These are phyloP conservation scores for Solanum lignicaule DNA, from an alignment of 257 asterid species.

Conservation along the genomic window DNA sequence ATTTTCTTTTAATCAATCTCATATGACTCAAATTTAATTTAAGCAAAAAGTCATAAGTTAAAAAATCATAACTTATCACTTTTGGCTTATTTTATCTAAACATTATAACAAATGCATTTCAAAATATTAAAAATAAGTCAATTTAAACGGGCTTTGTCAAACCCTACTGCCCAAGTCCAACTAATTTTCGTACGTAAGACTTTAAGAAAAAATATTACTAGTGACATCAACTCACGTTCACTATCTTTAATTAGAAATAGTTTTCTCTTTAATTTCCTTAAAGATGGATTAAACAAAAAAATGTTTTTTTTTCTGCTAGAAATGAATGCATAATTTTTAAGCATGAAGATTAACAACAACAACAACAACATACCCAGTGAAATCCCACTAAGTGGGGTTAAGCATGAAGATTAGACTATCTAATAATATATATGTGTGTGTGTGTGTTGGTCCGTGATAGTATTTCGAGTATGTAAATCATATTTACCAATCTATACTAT, in stretches of 20 bases:
- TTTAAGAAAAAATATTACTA: not conserved
- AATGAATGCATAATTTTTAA: not conserved
- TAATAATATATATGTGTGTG: not conserved
- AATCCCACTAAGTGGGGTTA: too few relatives aligned
- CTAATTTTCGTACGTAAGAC: not conserved
- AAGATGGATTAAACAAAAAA: not conserved
- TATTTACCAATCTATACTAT: not conserved
- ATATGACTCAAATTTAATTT: too few relatives aligned
- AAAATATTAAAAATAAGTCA: not conserved
- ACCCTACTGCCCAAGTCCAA: not conserved
- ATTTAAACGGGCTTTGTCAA: not conserved
- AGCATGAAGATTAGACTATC: not conserved
- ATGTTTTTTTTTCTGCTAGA: not conserved
- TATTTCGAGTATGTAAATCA: not conserved
- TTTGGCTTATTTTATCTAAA: not conserved
- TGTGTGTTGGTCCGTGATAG: not conserved
- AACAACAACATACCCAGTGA: too few relatives aligned
- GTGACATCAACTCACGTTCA: not conserved
- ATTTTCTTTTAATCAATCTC: too few relatives aligned
- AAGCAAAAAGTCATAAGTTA: too few relatives aligned
- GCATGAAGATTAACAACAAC: not conserved
- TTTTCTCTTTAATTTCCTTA: not conserved
- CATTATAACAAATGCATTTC: too few relatives aligned
- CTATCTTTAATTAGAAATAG: not conserved
- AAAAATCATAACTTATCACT: too few relatives aligned